Conservation (phyloP, 208 protist genomes). For the Crithidia mellificae region DNA sequence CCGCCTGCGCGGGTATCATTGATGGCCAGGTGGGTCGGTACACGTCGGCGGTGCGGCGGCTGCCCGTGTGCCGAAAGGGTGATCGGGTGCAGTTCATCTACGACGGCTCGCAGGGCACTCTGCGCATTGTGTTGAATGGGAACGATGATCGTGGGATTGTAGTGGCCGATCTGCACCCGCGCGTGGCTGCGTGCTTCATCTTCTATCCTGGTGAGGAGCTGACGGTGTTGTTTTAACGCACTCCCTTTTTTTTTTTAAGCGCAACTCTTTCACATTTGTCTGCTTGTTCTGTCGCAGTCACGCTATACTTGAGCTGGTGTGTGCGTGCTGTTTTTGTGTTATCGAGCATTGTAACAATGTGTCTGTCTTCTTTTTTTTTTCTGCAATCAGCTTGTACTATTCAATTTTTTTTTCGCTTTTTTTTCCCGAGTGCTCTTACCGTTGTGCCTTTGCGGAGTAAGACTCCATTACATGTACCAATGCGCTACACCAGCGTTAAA, state of each 20-base stretch:
- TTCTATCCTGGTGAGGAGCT: slow-evolving; percentile 77
- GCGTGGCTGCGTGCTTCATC: slow-evolving; percentile 79
- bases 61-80: slow-evolving; percentile 66
- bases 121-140: slow-evolving; percentile 61
- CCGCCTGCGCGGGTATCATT: slow-evolving; percentile 42
- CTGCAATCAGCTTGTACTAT: neutral
- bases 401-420: slow-evolving; percentile 7
- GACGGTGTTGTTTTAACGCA: slow-evolving; percentile 54
- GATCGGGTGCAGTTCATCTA: slow-evolving; percentile 68
- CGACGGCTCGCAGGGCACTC: slow-evolving; percentile 37
- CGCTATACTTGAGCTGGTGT: too few species aligned
- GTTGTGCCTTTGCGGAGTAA: too few species aligned
- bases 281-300: too few species aligned
- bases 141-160: slow-evolving; percentile 53
- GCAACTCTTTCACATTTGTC: too few species aligned
- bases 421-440: too few species aligned
- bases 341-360: too few species aligned
- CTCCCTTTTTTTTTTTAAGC: neutral
- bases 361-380: slow-evolving; percentile 11
- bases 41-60: slow-evolving; percentile 36
- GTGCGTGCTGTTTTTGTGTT: too few species aligned
- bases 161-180: slow-evolving; percentile 49
- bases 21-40: slow-evolving; percentile 63
- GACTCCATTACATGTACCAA: too few species aligned
- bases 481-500: too few species aligned